These are phyloP conservation scores for Acanthamoeba lenticulata DNA, from an alignment of 208 protist genomes.

Conservation along the genomic window DNA sequence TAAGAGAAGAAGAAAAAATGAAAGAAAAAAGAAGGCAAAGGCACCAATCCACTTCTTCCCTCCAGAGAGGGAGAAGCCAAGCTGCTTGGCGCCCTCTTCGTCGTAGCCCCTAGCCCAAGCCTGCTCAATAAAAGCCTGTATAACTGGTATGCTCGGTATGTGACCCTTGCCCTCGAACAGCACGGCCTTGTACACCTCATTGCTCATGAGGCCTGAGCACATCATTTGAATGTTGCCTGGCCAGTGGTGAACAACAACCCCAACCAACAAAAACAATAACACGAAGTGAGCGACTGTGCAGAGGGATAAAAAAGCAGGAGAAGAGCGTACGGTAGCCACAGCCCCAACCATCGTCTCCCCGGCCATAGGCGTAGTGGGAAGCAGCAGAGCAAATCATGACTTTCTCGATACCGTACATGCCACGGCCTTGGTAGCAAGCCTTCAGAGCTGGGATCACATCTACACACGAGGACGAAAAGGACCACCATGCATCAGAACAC, in stretches of 20 bases:
- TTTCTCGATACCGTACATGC: constrained; percentile 53
- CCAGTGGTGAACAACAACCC: not conserved
- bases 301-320: not conserved
- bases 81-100: constrained; percentile 37
- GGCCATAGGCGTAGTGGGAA: constrained; percentile 53
- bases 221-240: constrained; percentile 67
- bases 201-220: constrained; percentile 51
- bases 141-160: constrained; percentile 60
- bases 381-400: constrained; percentile 55
- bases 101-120: constrained; percentile 62
- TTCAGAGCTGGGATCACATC: constrained; percentile 27
- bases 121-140: constrained; percentile 62
- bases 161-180: constrained; percentile 57
- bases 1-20: not conserved
- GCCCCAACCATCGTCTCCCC: constrained; percentile 61
- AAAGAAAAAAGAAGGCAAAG: not conserved
- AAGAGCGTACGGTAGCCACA: not conserved
- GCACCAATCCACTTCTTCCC: constrained; percentile 65
- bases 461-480: not conserved
- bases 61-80: constrained; percentile 40
- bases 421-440: constrained; percentile 39
- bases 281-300: not conserved
- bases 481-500: not conserved
- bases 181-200: constrained; percentile 37
- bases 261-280: not conserved